Conservation (phyloP, 441 rosid genomes). For the Breynia disticha region DNA sequence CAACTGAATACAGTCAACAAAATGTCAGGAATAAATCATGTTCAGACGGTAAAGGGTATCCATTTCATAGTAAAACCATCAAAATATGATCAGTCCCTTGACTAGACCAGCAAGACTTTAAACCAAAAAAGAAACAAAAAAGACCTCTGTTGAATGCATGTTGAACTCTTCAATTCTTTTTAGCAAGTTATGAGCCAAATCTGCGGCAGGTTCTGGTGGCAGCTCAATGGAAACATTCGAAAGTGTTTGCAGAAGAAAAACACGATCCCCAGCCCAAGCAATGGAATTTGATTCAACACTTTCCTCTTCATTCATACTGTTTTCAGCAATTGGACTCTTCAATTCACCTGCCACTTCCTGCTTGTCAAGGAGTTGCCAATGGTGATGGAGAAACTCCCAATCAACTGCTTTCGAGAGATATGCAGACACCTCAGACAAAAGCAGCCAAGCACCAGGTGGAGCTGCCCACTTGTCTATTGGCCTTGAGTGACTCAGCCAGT, state of each 20-base stretch:
- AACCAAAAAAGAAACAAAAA: not conserved
- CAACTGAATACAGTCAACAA: constrained; percentile 7
- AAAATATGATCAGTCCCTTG: not conserved
- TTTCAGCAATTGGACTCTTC: constrained; percentile 23
- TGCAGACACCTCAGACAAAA: constrained; percentile 82
- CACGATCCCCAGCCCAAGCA: constrained; percentile 90
- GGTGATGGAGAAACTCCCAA: constrained; percentile 92
- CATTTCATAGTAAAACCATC: not conserved
- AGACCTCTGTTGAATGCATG: constrained; percentile 93
- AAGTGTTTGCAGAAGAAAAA: constrained; percentile 86
- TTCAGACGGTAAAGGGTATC: not conserved
- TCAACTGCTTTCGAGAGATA: constrained; percentile 67
- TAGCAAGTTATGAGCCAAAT: constrained; percentile 78
- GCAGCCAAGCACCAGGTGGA: constrained; percentile 92
- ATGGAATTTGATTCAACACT: constrained; percentile 42
- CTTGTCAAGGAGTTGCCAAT: constrained; percentile 81
- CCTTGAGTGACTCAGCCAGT: constrained; percentile 63
- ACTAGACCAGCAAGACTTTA: not conserved
- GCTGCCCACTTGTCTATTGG: constrained; percentile 88
- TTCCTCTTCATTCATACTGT: constrained; percentile 26
- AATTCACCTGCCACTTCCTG: constrained; percentile 30
- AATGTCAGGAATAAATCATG: not conserved
- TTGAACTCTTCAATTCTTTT: constrained; percentile 70
- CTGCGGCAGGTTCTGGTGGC: constrained; percentile 81
- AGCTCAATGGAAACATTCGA: constrained; percentile 84